Evolutionary conservation across 2,329 filamentous ascomycete genomes (phyloP).

Genomic region (Scedosporium aurantiacum): DNA sequence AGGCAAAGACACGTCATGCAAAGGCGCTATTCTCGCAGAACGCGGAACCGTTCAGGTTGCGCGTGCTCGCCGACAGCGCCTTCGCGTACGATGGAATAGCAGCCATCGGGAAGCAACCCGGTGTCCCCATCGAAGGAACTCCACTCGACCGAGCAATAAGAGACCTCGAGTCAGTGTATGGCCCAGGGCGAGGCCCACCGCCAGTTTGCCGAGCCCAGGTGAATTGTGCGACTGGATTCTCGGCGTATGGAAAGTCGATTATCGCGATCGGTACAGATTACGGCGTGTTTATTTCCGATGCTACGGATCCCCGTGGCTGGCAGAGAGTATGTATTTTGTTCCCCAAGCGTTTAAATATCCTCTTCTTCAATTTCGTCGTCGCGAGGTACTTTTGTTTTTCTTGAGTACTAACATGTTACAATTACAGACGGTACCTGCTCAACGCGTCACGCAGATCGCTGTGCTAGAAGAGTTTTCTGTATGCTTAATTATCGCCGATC

Average conservation of each 20-base stretch:
- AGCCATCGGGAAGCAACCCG: conserved; percentile 45
- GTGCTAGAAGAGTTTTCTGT: conserved; percentile 93
- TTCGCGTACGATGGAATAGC: conserved; percentile 67
- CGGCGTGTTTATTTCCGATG: conserved; percentile 82
- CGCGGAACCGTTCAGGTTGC: conserved; percentile 85
- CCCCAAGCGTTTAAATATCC: too few species aligned
- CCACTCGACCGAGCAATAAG: conserved; percentile 83
- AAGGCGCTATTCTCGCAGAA: conserved; percentile 83
- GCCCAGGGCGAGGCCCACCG: conserved; percentile 55
- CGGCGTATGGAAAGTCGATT: conserved; percentile 71
- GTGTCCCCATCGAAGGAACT: conserved; percentile 77
- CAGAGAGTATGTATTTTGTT: conserved; percentile 50
- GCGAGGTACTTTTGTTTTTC: not conserved
- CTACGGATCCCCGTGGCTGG: conserved; percentile 86
- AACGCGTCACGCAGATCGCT: conserved; percentile 79
- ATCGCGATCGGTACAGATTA: conserved; percentile 92
- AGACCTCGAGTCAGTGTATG: conserved; percentile 73
- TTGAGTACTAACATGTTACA: not conserved
- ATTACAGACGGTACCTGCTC: conserved; percentile 60
- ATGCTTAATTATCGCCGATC: conserved; percentile 84
- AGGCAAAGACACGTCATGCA: conserved; percentile 90
- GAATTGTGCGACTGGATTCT: conserved; percentile 88
- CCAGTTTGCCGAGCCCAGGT: conserved; percentile 78
- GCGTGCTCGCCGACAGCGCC: conserved; percentile 83
- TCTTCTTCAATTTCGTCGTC: too few species aligned